Base-by-base conservation (phyloP, 805 yeast species). In the Zygotorulaspora sp. region DNA sequence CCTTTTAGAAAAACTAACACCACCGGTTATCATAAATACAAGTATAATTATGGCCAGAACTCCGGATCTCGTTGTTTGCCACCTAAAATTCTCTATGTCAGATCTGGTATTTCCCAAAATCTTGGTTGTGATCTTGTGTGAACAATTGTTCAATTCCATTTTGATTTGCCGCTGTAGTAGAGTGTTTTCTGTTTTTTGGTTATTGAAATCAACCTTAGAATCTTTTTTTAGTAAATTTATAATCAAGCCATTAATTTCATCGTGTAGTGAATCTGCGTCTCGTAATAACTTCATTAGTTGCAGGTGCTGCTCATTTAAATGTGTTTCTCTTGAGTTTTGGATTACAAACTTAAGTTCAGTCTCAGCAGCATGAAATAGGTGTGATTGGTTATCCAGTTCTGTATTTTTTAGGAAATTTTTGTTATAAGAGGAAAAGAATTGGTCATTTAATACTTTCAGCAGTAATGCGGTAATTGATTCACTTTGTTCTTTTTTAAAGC, bases 31-130 rank as follows among this genome's bases (percentile, higher is more conserved):
- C 15, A 77, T 68, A 38, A 77, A 74, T 1, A 84, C 84, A 45
- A 82, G 70, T 1, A 79, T 67, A 15, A 83, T 61, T 22, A 88
- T 80, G 2, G 92, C 85, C 30, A 84, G 68, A 22, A 92, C 66
- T 7, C 97, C 97, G 58, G 92, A 75, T 40, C 96, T 71, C 1
- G 96, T 88, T 30, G 90, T 77, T 54, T 86, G 87, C 98, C 98
- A 90, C 51, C 97, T 71, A 44, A 90, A 70, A 41, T 80, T 77
- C 62, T 90, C 98, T 40, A 87, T 84, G 40, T 87, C 92, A 0
- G 92, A 80, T 55, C 86, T 77, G 57, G 88, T 74, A 6, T 85
- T 92, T 22, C 92, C 79, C 44, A 80, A 77, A 49, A 92, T 71
- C 48, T 83, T 83, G 4, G 92, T 83, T 16, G 84, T 77, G 42